Conservation (phyloP, 805 yeast species). For the Starmerella geochares region DNA sequence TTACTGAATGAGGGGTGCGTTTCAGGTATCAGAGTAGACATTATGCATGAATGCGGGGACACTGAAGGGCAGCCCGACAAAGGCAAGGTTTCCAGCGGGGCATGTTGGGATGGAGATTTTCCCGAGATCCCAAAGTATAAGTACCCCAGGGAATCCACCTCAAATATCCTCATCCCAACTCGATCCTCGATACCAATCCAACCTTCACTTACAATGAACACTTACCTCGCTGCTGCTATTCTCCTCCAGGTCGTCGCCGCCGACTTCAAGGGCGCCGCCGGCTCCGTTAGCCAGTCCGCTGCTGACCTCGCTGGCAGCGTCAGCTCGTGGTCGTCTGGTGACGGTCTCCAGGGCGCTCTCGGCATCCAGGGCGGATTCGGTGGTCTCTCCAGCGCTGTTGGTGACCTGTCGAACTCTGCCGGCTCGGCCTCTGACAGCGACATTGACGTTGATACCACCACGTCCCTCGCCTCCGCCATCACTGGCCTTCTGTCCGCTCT, state of each 20-base stretch:
- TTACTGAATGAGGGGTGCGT: conserved; percentile 5
- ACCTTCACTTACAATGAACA: conserved; percentile 17
- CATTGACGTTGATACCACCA: conserved; percentile 14
- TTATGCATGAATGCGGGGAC: conserved; percentile 6
- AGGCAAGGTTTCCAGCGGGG: conserved; percentile 9
- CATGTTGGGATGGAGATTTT: background rate
- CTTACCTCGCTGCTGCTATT: conserved; percentile 22
- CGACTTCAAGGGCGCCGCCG: conserved; percentile 18
- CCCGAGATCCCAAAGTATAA: conserved; percentile 8
- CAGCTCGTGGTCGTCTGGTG: conserved; percentile 14
- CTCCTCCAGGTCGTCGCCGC: conserved; percentile 20
- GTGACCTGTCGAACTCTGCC: conserved; percentile 14
- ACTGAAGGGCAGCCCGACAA: background rate
- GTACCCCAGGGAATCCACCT: background rate
- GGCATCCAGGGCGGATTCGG: conserved; percentile 27
- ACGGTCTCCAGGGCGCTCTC: conserved; percentile 29
- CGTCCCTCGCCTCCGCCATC: conserved; percentile 18
- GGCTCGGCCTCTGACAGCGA: conserved; percentile 19
- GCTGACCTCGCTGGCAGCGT: conserved; percentile 20
- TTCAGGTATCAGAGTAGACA: background rate
- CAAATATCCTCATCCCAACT: background rate
- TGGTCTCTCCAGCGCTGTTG: conserved; percentile 22
- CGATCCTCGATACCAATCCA: background rate
- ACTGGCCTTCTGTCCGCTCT: conserved; percentile 22
- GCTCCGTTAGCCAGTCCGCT: conserved; percentile 6